Evolutionary conservation across 306 rosid genomes (phyloP), one percentile per base, ranked within the genome.

Genomic region (Prunus davidiana): DNA sequence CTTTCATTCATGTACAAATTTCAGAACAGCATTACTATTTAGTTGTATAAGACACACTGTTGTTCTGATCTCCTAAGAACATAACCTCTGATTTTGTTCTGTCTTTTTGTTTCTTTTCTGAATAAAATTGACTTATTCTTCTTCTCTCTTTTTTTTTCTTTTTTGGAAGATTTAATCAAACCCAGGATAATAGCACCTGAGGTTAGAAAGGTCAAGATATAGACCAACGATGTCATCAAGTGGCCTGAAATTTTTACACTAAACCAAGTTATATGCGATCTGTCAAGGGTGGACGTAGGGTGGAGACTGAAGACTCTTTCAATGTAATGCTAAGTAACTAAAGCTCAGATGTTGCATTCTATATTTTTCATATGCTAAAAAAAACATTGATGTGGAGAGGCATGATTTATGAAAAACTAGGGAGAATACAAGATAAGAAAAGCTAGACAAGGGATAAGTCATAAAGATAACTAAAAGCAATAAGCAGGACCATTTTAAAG

Each of bases 151-250:
- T 34, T 6, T 32, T 34, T 4, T 32, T 34, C 43, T 34, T 38
- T 38, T 38, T 38, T 0, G 43, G 43, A 38, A 38, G 7, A 38
- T 6, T 38, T 38, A 38, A 38, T 38, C 43, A 38, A 38, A 38
- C 9, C 9, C 43, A 38, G 43, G 79, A 82, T 77, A 82, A 57
- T 52, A 65, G 70, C 82, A 27, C 71, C 46, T 19, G 54, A 69
- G 73, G 76, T 76, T 11, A 22, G 32, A 69, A 52, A 77, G 76
- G 64, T 45, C 76, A 76, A 67, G 69, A 43, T 56, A 82, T 61
- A 45, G 84, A 76, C 15, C 50, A 32, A 67, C 15, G 34, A 54
- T 50, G 28, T 83, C 87, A 84, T 38, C 43, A 38, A 38, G 9
- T 38, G 9, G 43, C 43, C 43, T 7, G 43, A 38, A 38, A 38